Conservation (phyloP, 805 yeast species). For the Naumovozyma castellii region DNA sequence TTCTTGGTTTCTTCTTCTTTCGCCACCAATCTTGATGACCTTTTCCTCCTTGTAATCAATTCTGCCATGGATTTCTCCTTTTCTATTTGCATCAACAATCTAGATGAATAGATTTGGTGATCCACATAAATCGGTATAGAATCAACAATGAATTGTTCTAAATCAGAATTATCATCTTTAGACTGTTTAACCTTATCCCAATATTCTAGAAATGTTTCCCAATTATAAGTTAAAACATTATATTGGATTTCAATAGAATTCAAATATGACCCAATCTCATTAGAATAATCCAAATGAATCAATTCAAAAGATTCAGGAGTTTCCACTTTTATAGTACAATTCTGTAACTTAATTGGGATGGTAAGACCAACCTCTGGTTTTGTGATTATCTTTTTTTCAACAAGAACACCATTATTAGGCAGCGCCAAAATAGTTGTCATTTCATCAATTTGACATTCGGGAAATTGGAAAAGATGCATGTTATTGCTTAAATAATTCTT, state of each 20-base stretch:
- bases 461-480: slow-evolving; percentile 21
- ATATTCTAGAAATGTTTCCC: slow-evolving; percentile 19
- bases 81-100: slow-evolving; percentile 35
- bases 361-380: slow-evolving; percentile 6
- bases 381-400: slow-evolving; percentile 9
- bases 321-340: slow-evolving; percentile 22
- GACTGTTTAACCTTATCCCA: slow-evolving; percentile 3
- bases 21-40: slow-evolving; percentile 66
- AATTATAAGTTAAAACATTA: slow-evolving; percentile 19
- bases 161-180: slow-evolving; percentile 7
- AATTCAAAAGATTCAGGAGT: slow-evolving; percentile 15
- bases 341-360: slow-evolving; percentile 23
- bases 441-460: slow-evolving; percentile 12
- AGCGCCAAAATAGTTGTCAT: slow-evolving; percentile 13
- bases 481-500: slow-evolving; percentile 24
- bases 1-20: slow-evolving; percentile 48
- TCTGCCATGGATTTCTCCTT: slow-evolving; percentile 57
- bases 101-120: slow-evolving; percentile 21
- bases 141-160: slow-evolving; percentile 6
- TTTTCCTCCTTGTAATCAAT: slow-evolving; percentile 56
- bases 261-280: slow-evolving; percentile 25
- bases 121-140: slow-evolving; percentile 15
- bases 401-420: slow-evolving; percentile 20
- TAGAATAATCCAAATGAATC: slow-evolving; percentile 23
- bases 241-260: slow-evolving; percentile 15